Evolutionary conservation across 1,284 basidiomycete genomes (phyloP).

Genomic region (Pseudozyma sp.): DNA sequence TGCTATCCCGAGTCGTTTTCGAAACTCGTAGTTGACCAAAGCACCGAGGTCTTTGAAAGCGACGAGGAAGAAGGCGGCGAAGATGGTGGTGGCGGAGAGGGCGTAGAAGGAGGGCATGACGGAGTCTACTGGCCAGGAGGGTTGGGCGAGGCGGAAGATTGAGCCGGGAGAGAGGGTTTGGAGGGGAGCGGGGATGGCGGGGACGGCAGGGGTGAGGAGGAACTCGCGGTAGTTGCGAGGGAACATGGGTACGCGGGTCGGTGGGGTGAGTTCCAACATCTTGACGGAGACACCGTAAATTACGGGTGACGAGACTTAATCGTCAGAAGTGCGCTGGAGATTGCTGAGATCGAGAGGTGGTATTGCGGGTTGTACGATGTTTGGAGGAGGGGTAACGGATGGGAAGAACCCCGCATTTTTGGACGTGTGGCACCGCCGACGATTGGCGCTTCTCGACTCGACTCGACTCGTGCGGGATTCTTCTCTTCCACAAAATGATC

Average conservation of each 20-base stretch:
- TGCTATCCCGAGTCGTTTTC: slow-evolving; percentile 17
- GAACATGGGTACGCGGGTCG: slow-evolving; percentile 33
- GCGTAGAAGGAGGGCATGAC: slow-evolving; percentile 40
- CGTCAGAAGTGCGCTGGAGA: background rate
- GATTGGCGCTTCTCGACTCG: too few species aligned
- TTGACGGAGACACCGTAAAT: background rate
- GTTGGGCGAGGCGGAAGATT: slow-evolving; percentile 44
- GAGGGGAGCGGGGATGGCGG: slow-evolving; percentile 22
- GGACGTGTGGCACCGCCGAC: slow-evolving; percentile 3
- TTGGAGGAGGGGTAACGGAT: background rate
- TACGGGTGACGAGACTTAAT: too few species aligned
- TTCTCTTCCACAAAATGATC: background rate
- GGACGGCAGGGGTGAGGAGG: slow-evolving; percentile 19
- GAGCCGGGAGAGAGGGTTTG: slow-evolving; percentile 31
- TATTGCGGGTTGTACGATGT: too few species aligned
- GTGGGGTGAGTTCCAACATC: slow-evolving; percentile 39
- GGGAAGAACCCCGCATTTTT: slow-evolving; percentile 5
- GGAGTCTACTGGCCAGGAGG: slow-evolving; percentile 28
- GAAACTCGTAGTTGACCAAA: slow-evolving; percentile 34
- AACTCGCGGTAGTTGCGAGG: slow-evolving; percentile 44
- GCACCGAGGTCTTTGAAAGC: slow-evolving; percentile 41
- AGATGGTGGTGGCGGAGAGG: slow-evolving; percentile 27
- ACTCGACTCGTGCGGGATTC: slow-evolving; percentile 14
- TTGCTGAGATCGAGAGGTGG: too few species aligned
- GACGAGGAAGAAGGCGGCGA: slow-evolving; percentile 31